Evolutionary conservation across 2,329 filamentous ascomycete species (phyloP).

Genomic region (Colletotrichum salicis): DNA sequence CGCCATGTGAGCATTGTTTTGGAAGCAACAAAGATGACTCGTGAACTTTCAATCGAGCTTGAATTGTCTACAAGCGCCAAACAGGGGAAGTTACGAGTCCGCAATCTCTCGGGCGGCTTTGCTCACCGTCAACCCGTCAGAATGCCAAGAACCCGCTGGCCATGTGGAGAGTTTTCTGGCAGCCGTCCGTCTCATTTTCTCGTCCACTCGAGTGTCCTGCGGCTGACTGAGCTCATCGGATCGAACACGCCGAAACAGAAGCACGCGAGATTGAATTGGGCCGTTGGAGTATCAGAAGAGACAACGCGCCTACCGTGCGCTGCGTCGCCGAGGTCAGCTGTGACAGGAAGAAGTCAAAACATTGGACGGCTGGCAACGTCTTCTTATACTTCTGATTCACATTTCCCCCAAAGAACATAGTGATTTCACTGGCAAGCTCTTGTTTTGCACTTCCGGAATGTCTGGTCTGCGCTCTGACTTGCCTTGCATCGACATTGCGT

Average conservation of each 20-base stretch:
- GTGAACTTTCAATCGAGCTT: neutral
- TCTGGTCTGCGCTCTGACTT: too few relatives aligned
- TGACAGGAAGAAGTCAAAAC: neutral
- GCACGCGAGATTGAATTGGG: neutral
- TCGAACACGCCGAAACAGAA: neutral
- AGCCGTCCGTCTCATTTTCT: neutral
- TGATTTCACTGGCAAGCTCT: neutral
- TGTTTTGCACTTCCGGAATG: neutral
- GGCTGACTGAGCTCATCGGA: conserved; percentile 1
- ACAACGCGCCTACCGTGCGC: neutral
- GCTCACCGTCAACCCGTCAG: neutral
- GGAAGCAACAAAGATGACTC: neutral
- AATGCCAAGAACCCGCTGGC: neutral
- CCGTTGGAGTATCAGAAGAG: neutral
- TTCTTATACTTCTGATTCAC: neutral
- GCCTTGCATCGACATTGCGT: too few relatives aligned
- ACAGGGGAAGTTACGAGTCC: neutral
- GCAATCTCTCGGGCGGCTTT: neutral
- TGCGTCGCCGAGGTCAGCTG: neutral
- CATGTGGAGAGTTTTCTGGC: neutral
- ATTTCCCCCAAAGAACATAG: neutral
- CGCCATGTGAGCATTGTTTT: neutral
- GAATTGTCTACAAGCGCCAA: neutral
- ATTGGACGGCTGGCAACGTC: neutral
- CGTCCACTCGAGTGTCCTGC: neutral